Conservation (phyloP, 345 rosid species). For the Cardiospermum halicacabum region DNA sequence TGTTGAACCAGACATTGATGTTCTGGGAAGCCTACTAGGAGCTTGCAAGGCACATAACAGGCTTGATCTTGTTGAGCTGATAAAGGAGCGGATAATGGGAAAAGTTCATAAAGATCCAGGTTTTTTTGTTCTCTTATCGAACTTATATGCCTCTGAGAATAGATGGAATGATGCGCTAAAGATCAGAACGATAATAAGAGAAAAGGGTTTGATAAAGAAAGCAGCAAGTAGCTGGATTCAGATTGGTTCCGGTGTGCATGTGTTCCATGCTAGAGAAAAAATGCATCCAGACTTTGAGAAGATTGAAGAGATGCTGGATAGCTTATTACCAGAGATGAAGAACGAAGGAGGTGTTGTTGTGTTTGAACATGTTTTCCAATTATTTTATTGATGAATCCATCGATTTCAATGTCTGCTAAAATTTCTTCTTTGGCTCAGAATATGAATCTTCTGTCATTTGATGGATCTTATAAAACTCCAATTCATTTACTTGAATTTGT, state of each 20-base stretch:
- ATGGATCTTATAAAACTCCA: no score
- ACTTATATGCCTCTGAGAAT: constrained; percentile 36
- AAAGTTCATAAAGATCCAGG: constrained; percentile 31
- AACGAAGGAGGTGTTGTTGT: constrained; percentile 21
- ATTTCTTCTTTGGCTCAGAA: no score
- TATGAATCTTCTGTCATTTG: no score
- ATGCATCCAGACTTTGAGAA: constrained; percentile 16
- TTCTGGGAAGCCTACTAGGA: constrained; percentile 48
- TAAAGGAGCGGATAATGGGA: constrained; percentile 20
- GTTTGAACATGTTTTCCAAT: constrained; percentile 15
- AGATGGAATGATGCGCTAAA: constrained; percentile 41
- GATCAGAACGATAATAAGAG: constrained; percentile 35
- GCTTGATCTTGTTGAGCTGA: constrained; percentile 26
- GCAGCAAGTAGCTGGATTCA: constrained; percentile 57
- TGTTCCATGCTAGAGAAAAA: constrained; percentile 26
- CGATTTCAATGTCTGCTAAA: constrained; percentile 11
- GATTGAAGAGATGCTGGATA: constrained; percentile 22
- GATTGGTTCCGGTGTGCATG: constrained; percentile 26
- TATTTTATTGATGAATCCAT: constrained; percentile 7
- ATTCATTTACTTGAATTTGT: no score
- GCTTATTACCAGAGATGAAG: constrained; percentile 24
- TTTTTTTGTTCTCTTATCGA: constrained; percentile 35
- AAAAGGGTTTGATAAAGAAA: constrained; percentile 30
- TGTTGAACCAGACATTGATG: constrained; percentile 31
- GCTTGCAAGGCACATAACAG: constrained; percentile 46